Base-by-base conservation (phyloP, 2,329 filamentous ascomycete species). In the Raffaelea albimanens region DNA sequence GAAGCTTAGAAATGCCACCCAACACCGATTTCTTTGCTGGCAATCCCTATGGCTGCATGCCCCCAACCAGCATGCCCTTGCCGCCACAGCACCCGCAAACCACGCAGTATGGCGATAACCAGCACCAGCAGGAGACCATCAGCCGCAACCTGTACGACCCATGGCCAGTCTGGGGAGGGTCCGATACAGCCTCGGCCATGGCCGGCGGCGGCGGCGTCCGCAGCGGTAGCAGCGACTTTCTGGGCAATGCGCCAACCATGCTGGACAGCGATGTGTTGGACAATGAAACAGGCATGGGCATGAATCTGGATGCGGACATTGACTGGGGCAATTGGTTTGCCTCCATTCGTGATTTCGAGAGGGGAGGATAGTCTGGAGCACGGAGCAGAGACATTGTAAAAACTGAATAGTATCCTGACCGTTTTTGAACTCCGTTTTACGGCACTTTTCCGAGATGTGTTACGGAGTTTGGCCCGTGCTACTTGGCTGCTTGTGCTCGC, bases 291-390 rank as follows among this genome's bases (percentile, higher is more conserved):
- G 44, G 48, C 13, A 36, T 44, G 11, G 42, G 48, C 9, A 40
- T 51, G 43, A 49, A 47, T 2, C 33, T 25, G 19, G 49, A 51
- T n/a, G 34, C 41, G 4, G 39, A 45, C 13, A 45, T 53, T 18
- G 47, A 52, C 46, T 53, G 52, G 52, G 45, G 43, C n/a, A 48
- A 40, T n/a, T 53, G 49, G 52, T 43, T 53, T 22, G 44, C 48
- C 5, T 48, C 49, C 3, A 19, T 48, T 5, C 34, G 34, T 8
- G 34, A 38, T 7, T 38, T 38, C 5, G 34, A 19, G 18, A 16
- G 34, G 34, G 34, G 5, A 38, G 13, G 13, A 9, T 34, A 16
- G 16, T 34, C 16, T 34, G 16, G 10, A 34, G 10, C 9, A 34
- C 9, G 31, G 31, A 9, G 9, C 31, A 34, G 16, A 34, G 16